Base-by-base conservation (phyloP, 2,329 filamentous ascomycete genomes). In the Neonectria punicea region DNA sequence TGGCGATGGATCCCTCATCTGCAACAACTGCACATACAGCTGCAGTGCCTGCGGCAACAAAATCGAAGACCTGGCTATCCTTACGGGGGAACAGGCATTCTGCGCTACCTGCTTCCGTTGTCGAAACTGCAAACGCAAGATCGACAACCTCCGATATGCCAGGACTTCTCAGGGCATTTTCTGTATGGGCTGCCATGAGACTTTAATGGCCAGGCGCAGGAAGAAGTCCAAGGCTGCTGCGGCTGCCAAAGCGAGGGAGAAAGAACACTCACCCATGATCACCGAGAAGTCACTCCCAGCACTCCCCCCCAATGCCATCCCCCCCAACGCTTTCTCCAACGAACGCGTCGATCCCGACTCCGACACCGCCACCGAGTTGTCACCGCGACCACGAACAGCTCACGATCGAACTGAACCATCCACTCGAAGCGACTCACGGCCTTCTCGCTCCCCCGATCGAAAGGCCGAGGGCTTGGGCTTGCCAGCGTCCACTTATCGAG, bases 1-100 rank as follows among this genome's bases (percentile, higher is more conserved):
- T 68, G 96, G 96, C 78, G 96, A 99, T 82, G 96, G 96, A 70
- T 98, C 95, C 18, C 89, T 99, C 71, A 98, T 99, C 74, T 99
- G 96, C 86, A 98, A 97, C 84, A 97, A 98, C 81, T 99, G 96
- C 84, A 98, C 96, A 58, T 99, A 99, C 80, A 98, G 94, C 85
- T 99, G 96, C 85, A 97, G 90, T 80, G 94, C 94, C 58, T 99
- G 96, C 81, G 90, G 90, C 64, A 95, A 97, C 84, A 99, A 99
- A 85, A 99, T 99, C 72, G 96, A 99, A 79, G 96, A 99, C 78
- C 86, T 98, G 67, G 96, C 96, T 69, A 99, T 99, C 79, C 85
- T 99, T 71, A 99, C 96, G 0, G 96, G 96, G 70, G 96, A 99
- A 76, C 95, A 99, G 82, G 96, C 96, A 49, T 99, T 98, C 79